Evolutionary conservation across 176 grass and related monocot genomes (phyloP).

Genomic region (Cenchrus americanus): DNA sequence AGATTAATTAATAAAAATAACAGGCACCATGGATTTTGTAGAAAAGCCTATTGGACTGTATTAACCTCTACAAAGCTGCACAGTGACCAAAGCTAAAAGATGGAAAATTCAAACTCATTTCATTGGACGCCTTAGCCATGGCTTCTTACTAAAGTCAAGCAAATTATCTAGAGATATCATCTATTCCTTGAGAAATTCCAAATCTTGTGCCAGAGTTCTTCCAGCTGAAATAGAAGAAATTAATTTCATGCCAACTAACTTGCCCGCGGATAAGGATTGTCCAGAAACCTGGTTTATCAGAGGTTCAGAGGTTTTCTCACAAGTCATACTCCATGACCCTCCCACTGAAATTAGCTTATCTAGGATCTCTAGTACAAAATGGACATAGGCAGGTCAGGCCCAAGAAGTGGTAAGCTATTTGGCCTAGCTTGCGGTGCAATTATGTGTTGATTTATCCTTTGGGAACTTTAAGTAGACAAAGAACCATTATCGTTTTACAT

Average conservation of each 20-base stretch:
- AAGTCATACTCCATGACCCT: not conserved
- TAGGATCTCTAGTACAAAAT: not conserved
- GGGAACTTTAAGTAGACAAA: slow-evolving; percentile 2
- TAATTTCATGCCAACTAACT: not conserved
- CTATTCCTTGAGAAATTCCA: not conserved
- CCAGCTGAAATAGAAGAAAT: not conserved
- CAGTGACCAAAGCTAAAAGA: not conserved
- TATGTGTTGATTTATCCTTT: not conserved
- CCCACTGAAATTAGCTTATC: not conserved
- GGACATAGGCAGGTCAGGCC: not conserved
- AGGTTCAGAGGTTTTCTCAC: not conserved
- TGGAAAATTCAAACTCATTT: not conserved
- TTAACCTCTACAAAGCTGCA: not conserved
- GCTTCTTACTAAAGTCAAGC: not conserved
- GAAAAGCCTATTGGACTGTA: not conserved
- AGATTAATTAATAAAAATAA: not conserved
- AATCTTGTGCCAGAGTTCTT: too few relatives aligned
- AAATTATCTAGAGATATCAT: not conserved
- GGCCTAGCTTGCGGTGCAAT: not conserved
- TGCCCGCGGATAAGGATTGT: not conserved
- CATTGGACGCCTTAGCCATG: not conserved
- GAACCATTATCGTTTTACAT: not conserved
- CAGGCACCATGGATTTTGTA: not conserved
- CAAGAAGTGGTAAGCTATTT: not conserved
- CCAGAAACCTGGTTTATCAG: not conserved